phyloP scores from a whole-genome alignment of 75 land plant genomes.

The Cryptomeria japonica region DNA sequence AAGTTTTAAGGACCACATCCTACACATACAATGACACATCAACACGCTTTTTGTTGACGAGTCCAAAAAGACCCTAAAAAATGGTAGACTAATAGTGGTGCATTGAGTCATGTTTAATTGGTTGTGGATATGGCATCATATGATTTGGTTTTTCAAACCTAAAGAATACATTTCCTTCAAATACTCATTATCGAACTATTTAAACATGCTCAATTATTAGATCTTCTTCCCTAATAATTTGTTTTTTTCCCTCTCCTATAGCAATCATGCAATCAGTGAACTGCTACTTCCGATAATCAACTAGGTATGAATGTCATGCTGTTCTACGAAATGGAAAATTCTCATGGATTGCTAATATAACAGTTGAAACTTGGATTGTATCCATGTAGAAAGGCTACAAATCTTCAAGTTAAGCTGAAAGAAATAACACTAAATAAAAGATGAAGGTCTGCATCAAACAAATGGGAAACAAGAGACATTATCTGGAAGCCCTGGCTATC shows the following conservation, averaged over 20 bases:
- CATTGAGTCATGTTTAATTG: too few species aligned
- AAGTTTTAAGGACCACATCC: too few species aligned
- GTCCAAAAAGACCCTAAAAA: too few species aligned
- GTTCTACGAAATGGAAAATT: background rate
- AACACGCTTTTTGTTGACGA: too few species aligned
- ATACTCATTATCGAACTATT: too few species aligned
- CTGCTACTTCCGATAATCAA: background rate
- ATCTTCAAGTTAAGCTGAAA: background rate
- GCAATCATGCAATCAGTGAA: background rate
- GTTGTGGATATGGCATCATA: too few species aligned
- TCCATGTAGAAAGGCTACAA: background rate
- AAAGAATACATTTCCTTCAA: too few species aligned
- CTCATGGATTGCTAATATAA: background rate
- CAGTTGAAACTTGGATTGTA: background rate
- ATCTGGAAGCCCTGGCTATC: background rate
- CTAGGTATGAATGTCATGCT: background rate
- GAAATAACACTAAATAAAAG: background rate
- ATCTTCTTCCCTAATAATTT: too few species aligned
- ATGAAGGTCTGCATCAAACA: background rate
- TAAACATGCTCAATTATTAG: too few species aligned
- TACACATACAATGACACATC: too few species aligned
- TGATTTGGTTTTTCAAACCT: too few species aligned
- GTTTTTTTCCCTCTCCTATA: background rate
- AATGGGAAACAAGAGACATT: background rate
- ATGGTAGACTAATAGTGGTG: too few species aligned